Conservation (phyloP, 495 filamentous ascomycete species). For the Barbatosphaeria neglecta region DNA sequence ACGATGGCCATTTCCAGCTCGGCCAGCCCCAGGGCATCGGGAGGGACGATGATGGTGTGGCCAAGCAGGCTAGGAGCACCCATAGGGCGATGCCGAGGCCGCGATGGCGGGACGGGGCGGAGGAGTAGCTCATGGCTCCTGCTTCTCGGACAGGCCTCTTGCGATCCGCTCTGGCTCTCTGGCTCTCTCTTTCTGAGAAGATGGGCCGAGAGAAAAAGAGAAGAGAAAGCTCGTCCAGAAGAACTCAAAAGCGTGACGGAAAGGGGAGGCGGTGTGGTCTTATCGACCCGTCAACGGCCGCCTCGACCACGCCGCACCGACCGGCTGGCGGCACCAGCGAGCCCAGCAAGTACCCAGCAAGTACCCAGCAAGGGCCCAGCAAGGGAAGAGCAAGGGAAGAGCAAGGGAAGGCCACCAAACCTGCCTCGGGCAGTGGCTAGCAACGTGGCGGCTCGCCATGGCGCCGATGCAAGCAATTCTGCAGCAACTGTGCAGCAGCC, state of each 20-base stretch:
- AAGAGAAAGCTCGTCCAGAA: background rate
- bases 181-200: background rate
- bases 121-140: constrained; percentile 7
- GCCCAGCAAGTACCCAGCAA: no score
- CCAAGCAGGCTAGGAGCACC: no score
- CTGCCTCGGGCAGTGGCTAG: constrained; percentile 1
- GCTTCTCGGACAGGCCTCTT: no score
- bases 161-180: background rate
- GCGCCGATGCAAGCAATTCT: background rate
- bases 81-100: constrained; percentile 5
- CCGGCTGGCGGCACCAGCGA: no score
- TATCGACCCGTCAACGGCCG: constrained; percentile 3
- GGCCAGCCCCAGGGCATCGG: constrained; percentile 7
- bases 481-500: background rate
- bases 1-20: background rate
- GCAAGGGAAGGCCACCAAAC: no score
- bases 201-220: background rate
- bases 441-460: constrained; percentile 12
- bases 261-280: constrained; percentile 3
- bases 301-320: no score
- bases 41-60: constrained; percentile 3
- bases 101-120: constrained; percentile 7
- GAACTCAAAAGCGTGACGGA: background rate
- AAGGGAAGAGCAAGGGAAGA: no score
- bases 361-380: no score